Base-by-base conservation (phyloP, 164 flowering plant genomes). In the Amborella trichopoda region DNA sequence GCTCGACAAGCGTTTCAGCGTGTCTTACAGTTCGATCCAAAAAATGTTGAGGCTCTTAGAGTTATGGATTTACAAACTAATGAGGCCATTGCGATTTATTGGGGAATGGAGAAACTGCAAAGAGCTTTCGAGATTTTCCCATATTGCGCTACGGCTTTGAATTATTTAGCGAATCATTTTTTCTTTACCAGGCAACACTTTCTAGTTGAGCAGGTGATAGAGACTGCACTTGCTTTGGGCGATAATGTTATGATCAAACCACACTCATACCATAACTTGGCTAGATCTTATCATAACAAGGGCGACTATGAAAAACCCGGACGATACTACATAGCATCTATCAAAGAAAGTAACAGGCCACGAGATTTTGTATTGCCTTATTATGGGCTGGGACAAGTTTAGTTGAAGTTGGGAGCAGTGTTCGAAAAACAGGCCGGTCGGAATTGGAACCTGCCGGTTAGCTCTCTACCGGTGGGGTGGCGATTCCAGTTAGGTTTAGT, bases 381-480 rank as follows among this genome's bases (percentile, higher is more conserved):
- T n/a, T n/a, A n/a, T n/a, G n/a, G n/a, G n/a, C 56, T 93, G 67
- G 99, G 94, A 43, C 99, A 93, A 70, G 96, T 93, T 23, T 94
- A 93, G 54, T 60, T 93, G 59, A 81, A 85, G 66, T 53, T 83
- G 60, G 94, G 94, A 59, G 99, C 88, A n/a, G n/a, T n/a, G n/a
- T n/a, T n/a, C n/a, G n/a, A n/a, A n/a, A n/a, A n/a, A n/a, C n/a
- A n/a, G n/a, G n/a, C n/a, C n/a, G n/a, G n/a, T n/a, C n/a, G n/a
- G n/a, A n/a, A n/a, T n/a, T n/a, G n/a, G n/a, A n/a, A n/a, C n/a
- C n/a, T n/a, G n/a, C n/a, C n/a, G n/a, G n/a, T n/a, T n/a, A n/a
- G n/a, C n/a, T n/a, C n/a, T n/a, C n/a, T n/a, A n/a, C n/a, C n/a
- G n/a, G n/a, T n/a, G n/a, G n/a, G n/a, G n/a, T n/a, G n/a, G n/a